Base-by-base conservation (phyloP, 2,329 filamentous ascomycete species). In the Paramyrothecium roridum region DNA sequence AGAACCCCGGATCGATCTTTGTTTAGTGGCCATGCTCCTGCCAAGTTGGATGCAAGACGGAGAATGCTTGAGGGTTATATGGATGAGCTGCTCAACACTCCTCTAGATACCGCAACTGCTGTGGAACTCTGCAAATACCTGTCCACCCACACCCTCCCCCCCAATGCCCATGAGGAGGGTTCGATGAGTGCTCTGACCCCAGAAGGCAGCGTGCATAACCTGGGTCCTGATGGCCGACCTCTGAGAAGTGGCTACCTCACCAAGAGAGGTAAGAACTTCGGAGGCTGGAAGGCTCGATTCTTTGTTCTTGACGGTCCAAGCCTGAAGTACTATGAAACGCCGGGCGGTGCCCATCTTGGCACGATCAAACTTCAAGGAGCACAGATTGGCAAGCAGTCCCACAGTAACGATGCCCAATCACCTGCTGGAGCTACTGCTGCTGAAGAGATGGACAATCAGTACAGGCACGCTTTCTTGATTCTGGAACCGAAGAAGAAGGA, bases 211-310 rank as follows among this genome's bases (percentile, higher is more conserved):
- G 58, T 73, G 70, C 46, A 70, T 67, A 53, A 69, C 66, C 75
- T 77, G 3, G 83, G 85, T 1, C 79, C 84, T 7, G 84, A 87
- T 63, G 85, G 86, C 3, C 84, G 86, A 50, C 85, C 88, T 10
- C 80, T 87, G 56, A 91, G 91, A 67, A 93, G 87, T 67, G 95
- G 95, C 10, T 99, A 98, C 71, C 77, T 99, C 51, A 98, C 95
- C 2, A 99, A 99, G 76, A 85, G 90, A 63, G 95, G 95, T 50
- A 99, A 99, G 79, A 98, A 98, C 67, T 99, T 99, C 74, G 95
- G 95, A 52, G 95, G 95, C 50, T 99, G 95, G 95, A 99, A 99
- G 73, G 93, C 92, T 12, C 76, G 84, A 34, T 86, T 84, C 66
- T 87, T 87, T 65, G 74, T 84, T 21, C 75, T 85, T 13, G 81